Base-by-base conservation (phyloP, 148 eudicot genomes). In the Fagopyrum homotropicum region DNA sequence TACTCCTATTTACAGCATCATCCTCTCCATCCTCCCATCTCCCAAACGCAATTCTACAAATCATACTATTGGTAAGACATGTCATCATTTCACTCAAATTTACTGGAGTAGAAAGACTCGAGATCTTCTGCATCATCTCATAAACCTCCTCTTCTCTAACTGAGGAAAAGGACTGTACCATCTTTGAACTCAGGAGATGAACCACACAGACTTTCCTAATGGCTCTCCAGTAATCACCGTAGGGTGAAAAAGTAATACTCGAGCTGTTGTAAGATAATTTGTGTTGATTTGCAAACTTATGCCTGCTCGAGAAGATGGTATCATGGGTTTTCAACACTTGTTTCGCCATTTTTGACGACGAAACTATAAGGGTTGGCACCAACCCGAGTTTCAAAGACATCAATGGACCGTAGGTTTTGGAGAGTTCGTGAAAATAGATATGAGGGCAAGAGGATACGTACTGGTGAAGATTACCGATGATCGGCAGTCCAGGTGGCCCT, bases 401-500 rank as follows among this genome's bases (percentile, higher is more conserved):
- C 46, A 82, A 76, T 1, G 82, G 82, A 12, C 85, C 85, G 40
- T 82, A 79, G 49, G 46, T 73, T 40, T 82, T 77, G 75, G 78
- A 77, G 6, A 82, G 72, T 6, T 77, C 68, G n/a, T 79, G 46
- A 4, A 79, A 61, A 74, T 69, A 63, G 2, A 79, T 4, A 46
- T 82, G 82, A 63, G 82, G 82, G 19, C 55, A 19, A 5, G 29
- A 12, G 55, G 69, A 19, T 69, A 73, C 76, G 26, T 63, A 61
- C 6, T 77, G 81, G 73, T 72, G 85, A 10, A 83, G 52, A 48
- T 80, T 80, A 56, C 85, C 83, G 1, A 80, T 75, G 45, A 83
- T 2, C 22, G 82, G 82, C 2, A 80, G 59, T 22, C 85, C 82
- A 61, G 48, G 77, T 22, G 82, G 85, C 1, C 85, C 82, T 0